These are phyloP conservation scores for Pseudocercospora pini-densiflorae DNA, from an alignment of 2,329 filamentous ascomycete genomes.

Conservation along the genomic window DNA sequence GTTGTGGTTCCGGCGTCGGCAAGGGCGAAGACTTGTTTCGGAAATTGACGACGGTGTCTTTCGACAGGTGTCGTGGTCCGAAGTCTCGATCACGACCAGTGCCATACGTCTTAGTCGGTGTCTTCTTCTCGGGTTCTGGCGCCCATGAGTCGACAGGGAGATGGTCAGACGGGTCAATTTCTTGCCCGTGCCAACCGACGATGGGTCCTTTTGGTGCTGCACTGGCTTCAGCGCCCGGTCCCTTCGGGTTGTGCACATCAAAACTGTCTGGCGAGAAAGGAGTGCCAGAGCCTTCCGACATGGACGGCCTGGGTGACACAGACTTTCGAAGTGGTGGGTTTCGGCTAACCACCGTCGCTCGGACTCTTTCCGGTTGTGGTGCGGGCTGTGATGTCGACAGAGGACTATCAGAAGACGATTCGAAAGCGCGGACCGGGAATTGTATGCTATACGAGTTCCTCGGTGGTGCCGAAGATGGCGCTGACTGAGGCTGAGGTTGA, in stretches of 20 bases:
- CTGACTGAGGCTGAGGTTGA: conserved; percentile 28
- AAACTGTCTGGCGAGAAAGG: conserved; percentile 80
- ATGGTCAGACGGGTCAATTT: conserved; percentile 81
- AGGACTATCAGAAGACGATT: conserved; percentile 46
- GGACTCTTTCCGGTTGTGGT: conserved; percentile 7
- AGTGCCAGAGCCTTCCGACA: conserved; percentile 59
- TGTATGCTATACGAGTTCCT: conserved; percentile 38
- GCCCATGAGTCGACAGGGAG: conserved; percentile 78
- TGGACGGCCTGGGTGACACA: conserved; percentile 68
- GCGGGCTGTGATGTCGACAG: conserved; percentile 37
- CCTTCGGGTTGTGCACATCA: conserved; percentile 68
- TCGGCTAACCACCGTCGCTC: conserved; percentile 8
- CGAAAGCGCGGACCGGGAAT: conserved; percentile 39
- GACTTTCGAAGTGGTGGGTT: conserved; percentile 66
- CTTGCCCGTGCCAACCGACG: conserved; percentile 73
- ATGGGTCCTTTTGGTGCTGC: conserved; percentile 63
- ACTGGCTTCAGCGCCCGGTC: conserved; percentile 16
- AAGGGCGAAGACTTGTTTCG: conserved; percentile 41
- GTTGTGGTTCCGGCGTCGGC: conserved; percentile 39
- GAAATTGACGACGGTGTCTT: conserved; percentile 41
- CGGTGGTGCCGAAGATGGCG: conserved; percentile 23
- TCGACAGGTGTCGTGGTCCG: conserved; percentile 37
- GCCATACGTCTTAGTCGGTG: conserved; percentile 42
- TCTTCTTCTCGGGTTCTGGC: conserved; percentile 71
- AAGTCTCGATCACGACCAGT: conserved; percentile 41